phyloP scores from a whole-genome alignment of 2,329 filamentous ascomycete species.

The Fusarium buharicum region DNA sequence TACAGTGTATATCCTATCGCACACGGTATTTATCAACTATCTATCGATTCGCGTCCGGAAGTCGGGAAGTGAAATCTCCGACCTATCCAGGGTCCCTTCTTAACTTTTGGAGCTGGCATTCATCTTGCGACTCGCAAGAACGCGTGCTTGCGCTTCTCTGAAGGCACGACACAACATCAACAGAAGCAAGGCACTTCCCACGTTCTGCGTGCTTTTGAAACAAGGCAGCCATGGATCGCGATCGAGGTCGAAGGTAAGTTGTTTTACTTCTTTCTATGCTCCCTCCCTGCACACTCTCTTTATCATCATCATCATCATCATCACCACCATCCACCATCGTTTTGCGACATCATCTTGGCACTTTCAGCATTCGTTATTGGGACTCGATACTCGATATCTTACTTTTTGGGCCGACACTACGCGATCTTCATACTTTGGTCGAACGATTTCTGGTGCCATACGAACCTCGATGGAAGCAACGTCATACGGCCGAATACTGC shows the following conservation, averaged over 20 bases:
- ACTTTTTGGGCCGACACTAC: constrained; percentile 1
- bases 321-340: constrained; percentile 1
- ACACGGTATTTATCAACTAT: constrained; percentile 39
- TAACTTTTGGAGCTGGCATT: constrained; percentile 20
- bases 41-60: constrained; percentile 26
- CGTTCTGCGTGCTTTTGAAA: constrained; percentile 1
- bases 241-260: constrained; percentile 53
- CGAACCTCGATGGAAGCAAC: neutral
- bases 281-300: constrained; percentile 5
- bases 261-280: constrained; percentile 16
- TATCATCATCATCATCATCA: neutral
- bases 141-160: constrained; percentile 39
- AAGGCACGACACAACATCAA: constrained; percentile 19
- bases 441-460: neutral
- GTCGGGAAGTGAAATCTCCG: constrained; percentile 41
- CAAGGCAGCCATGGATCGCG: constrained; percentile 50
- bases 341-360: constrained; percentile 24
- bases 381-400: constrained; percentile 1
- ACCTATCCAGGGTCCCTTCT: constrained; percentile 16
- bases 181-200: constrained; percentile 20
- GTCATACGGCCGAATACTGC: neutral
- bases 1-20: neutral
- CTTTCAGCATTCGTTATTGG: constrained; percentile 1
- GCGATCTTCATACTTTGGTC: neutral
- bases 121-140: constrained; percentile 34